phyloP scores from a whole-genome alignment of 2,329 filamentous ascomycete genomes.

The Penicillium glabrum region DNA sequence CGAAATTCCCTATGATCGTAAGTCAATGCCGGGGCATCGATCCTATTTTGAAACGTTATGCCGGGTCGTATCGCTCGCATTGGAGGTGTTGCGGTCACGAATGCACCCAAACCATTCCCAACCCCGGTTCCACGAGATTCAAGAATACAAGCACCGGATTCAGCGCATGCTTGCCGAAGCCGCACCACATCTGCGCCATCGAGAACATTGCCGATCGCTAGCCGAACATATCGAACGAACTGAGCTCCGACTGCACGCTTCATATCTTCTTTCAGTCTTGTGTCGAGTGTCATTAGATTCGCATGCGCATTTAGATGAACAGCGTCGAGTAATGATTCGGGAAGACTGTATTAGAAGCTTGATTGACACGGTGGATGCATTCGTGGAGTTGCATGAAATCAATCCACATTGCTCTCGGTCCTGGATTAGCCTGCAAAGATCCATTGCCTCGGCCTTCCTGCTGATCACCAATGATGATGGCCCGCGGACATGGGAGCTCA shows the following conservation, averaged over 20 bases:
- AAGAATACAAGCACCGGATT: constrained; percentile 56
- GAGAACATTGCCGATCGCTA: constrained; percentile 35
- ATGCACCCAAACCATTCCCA: constrained; percentile 49
- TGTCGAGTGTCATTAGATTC: constrained; percentile 55
- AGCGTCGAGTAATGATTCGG: constrained; percentile 39
- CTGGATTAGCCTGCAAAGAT: constrained; percentile 44
- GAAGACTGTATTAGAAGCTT: constrained; percentile 56
- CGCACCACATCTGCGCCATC: constrained; percentile 56
- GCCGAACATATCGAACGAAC: constrained; percentile 58
- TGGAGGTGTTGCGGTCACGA: constrained; percentile 58
- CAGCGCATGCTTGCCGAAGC: constrained; percentile 56
- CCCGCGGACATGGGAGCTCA: constrained; percentile 27
- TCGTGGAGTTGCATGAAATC: constrained; percentile 51
- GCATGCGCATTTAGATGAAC: constrained; percentile 41
- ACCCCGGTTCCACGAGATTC: constrained; percentile 53
- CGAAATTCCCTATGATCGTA: constrained; percentile 49
- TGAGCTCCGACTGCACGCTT: constrained; percentile 60
- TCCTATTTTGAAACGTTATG: constrained; percentile 58
- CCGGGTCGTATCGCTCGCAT: constrained; percentile 50
- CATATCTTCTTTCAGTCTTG: constrained; percentile 59
- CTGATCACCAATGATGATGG: constrained; percentile 33
- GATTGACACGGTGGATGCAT: constrained; percentile 55
- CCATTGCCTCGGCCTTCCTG: constrained; percentile 43
- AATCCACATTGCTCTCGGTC: constrained; percentile 40
- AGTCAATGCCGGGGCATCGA: constrained; percentile 51